phyloP scores from a whole-genome alignment of 2,329 filamentous ascomycete genomes.

The Exutisphaerella laricina region DNA sequence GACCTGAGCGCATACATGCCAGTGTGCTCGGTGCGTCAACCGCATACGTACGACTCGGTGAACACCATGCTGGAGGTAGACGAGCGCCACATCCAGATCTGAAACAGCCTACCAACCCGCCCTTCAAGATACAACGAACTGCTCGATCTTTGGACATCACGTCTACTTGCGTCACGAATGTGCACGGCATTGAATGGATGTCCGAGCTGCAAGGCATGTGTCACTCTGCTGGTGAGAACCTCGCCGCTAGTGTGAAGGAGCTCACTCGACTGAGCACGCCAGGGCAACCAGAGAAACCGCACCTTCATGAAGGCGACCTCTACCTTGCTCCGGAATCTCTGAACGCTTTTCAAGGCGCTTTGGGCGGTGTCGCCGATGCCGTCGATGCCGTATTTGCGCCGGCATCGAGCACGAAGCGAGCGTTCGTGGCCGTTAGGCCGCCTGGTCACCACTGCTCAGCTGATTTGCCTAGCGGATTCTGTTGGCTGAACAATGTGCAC shows the following conservation, averaged over 20 bases:
- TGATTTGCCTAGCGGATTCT: constrained; percentile 86
- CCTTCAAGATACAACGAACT: constrained; percentile 83
- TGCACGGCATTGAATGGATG: constrained; percentile 93
- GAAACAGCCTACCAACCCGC: constrained; percentile 51
- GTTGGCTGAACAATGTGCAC: constrained; percentile 98
- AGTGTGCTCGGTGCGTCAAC: constrained; percentile 73
- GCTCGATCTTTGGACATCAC: constrained; percentile 63
- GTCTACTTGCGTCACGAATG: constrained; percentile 75
- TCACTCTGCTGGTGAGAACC: constrained; percentile 67
- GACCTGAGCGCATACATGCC: constrained; percentile 85
- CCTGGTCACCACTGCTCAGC: constrained; percentile 95
- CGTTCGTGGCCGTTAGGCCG: constrained; percentile 87
- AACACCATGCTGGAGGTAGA: constrained; percentile 65
- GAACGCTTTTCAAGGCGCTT: constrained; percentile 79
- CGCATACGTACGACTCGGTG: constrained; percentile 87
- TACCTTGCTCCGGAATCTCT: constrained; percentile 85
- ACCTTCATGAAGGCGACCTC: constrained; percentile 81
- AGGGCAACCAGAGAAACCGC: constrained; percentile 46
- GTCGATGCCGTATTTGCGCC: constrained; percentile 75
- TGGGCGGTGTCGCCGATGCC: constrained; percentile 90
- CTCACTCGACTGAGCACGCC: constrained; percentile 50
- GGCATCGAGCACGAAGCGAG: constrained; percentile 42
- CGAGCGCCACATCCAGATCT: constrained; percentile 60
- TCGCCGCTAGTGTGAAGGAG: constrained; percentile 73
- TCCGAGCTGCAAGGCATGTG: constrained; percentile 83